A percentile compares a stretch with the other conserved stretches of the same genome.
These are phyloP conservation scores for Staphylotrichum longicolle DNA, from an alignment of 495 filamentous ascomycete species.

Conservation along the genomic window DNA sequence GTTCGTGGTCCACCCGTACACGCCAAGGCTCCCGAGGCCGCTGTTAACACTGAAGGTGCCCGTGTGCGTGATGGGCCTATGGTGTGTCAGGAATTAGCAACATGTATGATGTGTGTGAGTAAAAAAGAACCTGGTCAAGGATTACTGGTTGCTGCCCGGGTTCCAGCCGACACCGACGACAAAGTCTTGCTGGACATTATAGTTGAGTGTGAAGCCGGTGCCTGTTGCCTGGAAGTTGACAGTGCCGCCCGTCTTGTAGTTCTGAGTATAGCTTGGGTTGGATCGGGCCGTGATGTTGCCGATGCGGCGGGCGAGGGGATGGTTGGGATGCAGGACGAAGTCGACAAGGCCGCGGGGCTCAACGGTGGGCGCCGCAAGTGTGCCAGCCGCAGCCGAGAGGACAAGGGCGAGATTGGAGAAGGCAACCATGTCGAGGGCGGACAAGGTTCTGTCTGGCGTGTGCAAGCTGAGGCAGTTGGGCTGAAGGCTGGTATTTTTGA, in stretches of 20 bases:
- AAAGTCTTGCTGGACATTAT: constrained; percentile 7
- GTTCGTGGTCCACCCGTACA: neutral
- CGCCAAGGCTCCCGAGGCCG: neutral
- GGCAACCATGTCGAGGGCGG: neutral
- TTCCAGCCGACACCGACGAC: constrained; percentile 5
- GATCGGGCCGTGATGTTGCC: neutral
- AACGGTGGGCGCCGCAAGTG: neutral
- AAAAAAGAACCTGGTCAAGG: too few species aligned
- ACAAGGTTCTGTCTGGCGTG: too few species aligned
- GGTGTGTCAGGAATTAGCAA: neutral
- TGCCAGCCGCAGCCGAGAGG: neutral
- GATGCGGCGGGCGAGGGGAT: neutral
- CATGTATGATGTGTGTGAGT: neutral
- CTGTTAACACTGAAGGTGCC: constrained; percentile 1
- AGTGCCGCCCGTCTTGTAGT: constrained; percentile 2
- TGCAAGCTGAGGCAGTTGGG: too few species aligned
- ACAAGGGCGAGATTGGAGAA: neutral
- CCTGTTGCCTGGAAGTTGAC: constrained; percentile 1
- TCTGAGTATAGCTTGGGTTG: neutral
- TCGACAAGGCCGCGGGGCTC: neutral
- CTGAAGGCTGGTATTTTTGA: too few species aligned
- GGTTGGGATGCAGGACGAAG: neutral
- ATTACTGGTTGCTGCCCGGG: neutral
- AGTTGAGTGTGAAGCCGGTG: constrained; percentile 4
- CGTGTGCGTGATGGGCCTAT: neutral